A percentile compares a stretch with the other conserved stretches of the same genome.
Evolutionary conservation across 176 grass and related monocot species (phyloP).

Genomic region (Otatea glauca): DNA sequence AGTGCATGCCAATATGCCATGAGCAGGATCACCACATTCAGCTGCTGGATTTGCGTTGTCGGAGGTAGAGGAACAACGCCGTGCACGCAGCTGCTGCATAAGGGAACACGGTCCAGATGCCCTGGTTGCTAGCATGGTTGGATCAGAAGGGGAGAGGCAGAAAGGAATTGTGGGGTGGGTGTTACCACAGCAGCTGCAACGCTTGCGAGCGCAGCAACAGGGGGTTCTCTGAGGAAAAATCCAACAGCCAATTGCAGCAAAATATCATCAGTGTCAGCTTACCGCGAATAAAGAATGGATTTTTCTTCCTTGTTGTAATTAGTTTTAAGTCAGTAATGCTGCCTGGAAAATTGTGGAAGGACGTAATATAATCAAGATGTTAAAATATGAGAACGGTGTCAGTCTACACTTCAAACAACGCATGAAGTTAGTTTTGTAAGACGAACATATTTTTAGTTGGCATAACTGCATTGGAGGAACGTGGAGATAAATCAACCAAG

Average conservation of each 20-base stretch:
- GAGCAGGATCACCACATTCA: conserved; percentile 29
- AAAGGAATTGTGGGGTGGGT: neutral
- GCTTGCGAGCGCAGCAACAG: conserved; percentile 74
- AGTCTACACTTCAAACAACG: too few relatives aligned
- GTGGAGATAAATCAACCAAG: too few relatives aligned
- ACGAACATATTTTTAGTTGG: too few relatives aligned
- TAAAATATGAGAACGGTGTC: too few relatives aligned
- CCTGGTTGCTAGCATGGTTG: conserved; percentile 46
- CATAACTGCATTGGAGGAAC: too few relatives aligned
- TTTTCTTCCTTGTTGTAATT: too few relatives aligned
- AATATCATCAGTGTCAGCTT: conserved; percentile 23
- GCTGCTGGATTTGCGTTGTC: conserved; percentile 40
- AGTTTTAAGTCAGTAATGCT: too few relatives aligned
- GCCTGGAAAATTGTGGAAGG: too few relatives aligned
- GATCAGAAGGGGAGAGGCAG: conserved; percentile 28
- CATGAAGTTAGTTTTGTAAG: too few relatives aligned
- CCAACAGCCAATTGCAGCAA: conserved; percentile 64
- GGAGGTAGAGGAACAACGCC: conserved; percentile 68
- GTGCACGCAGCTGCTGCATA: conserved; percentile 68
- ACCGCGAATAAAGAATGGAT: neutral
- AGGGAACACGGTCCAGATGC: conserved; percentile 72
- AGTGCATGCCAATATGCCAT: neutral
- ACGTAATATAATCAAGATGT: too few relatives aligned
- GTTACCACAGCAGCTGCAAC: conserved; percentile 81
- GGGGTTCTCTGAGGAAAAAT: conserved; percentile 70